These are phyloP conservation scores for Xylaria sp. DNA, from an alignment of 2,329 filamentous ascomycete genomes.

Conservation along the genomic window DNA sequence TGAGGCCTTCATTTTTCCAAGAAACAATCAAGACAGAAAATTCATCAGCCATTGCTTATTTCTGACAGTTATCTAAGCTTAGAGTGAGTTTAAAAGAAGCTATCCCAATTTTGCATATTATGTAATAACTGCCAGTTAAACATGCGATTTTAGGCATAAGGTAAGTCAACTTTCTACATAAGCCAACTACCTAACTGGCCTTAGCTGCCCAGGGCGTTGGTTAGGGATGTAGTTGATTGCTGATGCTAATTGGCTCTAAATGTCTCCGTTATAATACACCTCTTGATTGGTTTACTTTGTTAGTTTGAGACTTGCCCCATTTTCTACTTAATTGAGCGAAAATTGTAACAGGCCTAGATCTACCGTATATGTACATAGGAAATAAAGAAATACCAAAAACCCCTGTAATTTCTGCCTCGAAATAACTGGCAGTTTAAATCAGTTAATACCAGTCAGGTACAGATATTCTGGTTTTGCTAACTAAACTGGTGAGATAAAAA, in stretches of 20 bases:
- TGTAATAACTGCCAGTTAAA: conserved; percentile 7
- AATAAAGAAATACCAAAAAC: conserved; percentile 6
- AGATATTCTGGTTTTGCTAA: conserved; percentile 6
- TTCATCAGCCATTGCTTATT: too few relatives aligned
- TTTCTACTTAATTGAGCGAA: conserved; percentile 6
- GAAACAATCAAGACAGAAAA: too few relatives aligned
- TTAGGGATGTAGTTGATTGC: conserved; percentile 3
- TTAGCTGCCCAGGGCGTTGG: conserved; percentile 7
- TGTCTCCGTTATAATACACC: conserved; percentile 9
- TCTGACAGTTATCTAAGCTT: conserved; percentile 8
- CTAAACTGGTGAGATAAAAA: background rate
- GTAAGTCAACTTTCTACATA: conserved; percentile 10
- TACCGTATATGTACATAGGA: too few relatives aligned
- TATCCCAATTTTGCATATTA: conserved; percentile 10
- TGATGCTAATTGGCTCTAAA: conserved; percentile 6
- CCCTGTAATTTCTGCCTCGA: conserved; percentile 3
- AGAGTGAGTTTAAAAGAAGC: conserved; percentile 4
- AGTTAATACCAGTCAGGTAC: conserved; percentile 2
- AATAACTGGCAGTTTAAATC: conserved; percentile 5
- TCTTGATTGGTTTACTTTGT: conserved; percentile 8
- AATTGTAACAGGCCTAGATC: background rate
- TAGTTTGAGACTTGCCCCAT: conserved; percentile 5
- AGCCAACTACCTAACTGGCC: conserved; percentile 5
- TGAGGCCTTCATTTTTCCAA: too few relatives aligned
- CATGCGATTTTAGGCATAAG: conserved; percentile 6